These are phyloP conservation scores for Carex pumila DNA, from an alignment of 176 grass and related monocot species.

Conservation along the genomic window DNA sequence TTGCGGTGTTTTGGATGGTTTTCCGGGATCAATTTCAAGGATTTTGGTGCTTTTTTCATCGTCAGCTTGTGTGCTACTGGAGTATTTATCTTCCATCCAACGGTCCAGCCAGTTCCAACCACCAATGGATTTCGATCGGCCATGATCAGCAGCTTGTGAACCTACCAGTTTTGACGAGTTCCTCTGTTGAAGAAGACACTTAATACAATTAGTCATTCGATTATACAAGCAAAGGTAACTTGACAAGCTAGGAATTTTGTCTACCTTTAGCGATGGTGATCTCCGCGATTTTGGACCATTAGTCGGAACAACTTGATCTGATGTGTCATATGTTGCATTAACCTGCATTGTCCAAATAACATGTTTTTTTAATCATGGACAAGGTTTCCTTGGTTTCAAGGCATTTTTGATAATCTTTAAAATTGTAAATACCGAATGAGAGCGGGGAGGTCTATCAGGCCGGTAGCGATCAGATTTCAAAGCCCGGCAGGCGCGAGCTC, in stretches of 20 bases:
- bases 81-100: constrained; percentile 83
- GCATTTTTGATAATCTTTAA: neutral
- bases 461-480: constrained; percentile 29
- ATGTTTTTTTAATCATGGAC: neutral
- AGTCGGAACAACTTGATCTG: constrained; percentile 32
- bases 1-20: constrained; percentile 32
- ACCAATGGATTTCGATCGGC: constrained; percentile 54
- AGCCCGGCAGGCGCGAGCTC: constrained; percentile 32
- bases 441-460: neutral
- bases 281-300: constrained; percentile 33
- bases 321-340: constrained; percentile 49
- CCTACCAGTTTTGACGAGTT: constrained; percentile 27
- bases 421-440: constrained; percentile 6
- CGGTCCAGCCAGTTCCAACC: constrained; percentile 85
- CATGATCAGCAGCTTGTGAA: constrained; percentile 31
- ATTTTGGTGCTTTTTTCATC: constrained; percentile 94
- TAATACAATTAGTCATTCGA: neutral
- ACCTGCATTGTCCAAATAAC: constrained; percentile 33
- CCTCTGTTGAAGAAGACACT: constrained; percentile 28
- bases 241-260: neutral
- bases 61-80: constrained; percentile 27
- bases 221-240: neutral
- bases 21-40: constrained; percentile 80
- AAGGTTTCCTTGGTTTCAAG: neutral
- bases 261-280: constrained; percentile 52